These are phyloP conservation scores for Leucocoprinus leucothites DNA, from an alignment of 768 basidiomycete species.

Conservation along the genomic window DNA sequence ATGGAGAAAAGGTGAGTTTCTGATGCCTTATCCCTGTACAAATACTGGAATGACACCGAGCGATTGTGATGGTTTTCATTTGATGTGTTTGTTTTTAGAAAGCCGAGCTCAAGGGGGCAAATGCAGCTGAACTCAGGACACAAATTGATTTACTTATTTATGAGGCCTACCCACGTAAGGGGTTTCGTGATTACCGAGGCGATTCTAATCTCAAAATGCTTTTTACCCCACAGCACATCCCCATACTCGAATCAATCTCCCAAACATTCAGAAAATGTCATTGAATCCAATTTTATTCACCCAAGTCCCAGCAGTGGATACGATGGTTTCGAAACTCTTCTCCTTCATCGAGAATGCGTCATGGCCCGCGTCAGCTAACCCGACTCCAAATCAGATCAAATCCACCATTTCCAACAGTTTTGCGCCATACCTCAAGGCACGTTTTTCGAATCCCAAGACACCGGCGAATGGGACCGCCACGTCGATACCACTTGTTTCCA, in stretches of 20 bases:
- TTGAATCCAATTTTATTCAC: constrained; percentile 74
- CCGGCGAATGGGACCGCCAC: constrained; percentile 15
- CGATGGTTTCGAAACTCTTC: constrained; percentile 56
- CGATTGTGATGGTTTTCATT: background rate
- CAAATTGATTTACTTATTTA: constrained; percentile 75
- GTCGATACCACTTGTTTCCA: constrained; percentile 22
- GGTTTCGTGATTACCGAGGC: background rate
- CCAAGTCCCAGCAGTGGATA: constrained; percentile 67
- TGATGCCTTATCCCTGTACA: background rate
- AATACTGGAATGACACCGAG: background rate
- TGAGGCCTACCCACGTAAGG: constrained; percentile 79
- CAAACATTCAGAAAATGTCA: constrained; percentile 57
- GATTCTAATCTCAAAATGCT: background rate
- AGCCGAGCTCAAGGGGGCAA: constrained; percentile 69
- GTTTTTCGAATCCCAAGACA: constrained; percentile 35
- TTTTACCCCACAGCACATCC: constrained; percentile 58
- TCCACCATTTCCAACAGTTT: constrained; percentile 45
- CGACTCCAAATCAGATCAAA: constrained; percentile 41
- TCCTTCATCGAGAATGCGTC: constrained; percentile 56
- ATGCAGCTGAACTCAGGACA: constrained; percentile 64
- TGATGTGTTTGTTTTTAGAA: constrained; percentile 34
- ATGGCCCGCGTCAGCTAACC: constrained; percentile 27
- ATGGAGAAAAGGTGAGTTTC: constrained; percentile 61
- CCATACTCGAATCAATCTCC: constrained; percentile 59
- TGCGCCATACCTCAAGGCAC: constrained; percentile 62